Base-by-base conservation (phyloP, 2,329 filamentous ascomycete species). In the Trichoderma atrobrunneum region DNA sequence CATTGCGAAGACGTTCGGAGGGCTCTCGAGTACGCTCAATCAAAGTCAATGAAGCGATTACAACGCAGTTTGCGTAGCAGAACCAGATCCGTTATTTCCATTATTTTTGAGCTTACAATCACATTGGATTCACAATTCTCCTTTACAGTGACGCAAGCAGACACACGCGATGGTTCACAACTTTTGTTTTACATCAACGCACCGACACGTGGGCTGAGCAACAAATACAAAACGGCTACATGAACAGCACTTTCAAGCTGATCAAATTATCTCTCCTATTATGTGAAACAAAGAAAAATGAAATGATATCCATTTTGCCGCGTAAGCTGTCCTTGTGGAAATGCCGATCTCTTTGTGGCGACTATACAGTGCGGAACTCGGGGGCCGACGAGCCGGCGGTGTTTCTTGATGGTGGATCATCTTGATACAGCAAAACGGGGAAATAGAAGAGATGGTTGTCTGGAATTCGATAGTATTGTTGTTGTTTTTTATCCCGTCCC, bases 301-400 rank as follows among this genome's bases (percentile, higher is more conserved):
- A 26, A 48, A 60, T 43, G 39, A 18, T 69, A 26, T 34, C 56
- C 65, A 69, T 60, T 34, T n/a, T 48, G 65, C 65, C 65, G 30
- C 65, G 65, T 69, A 48, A 69, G 54, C 65, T 26, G 36, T 32
- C n/a, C 26, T 18, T 48, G 48, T 51, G 18, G 54, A 59, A 67
- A 39, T 43, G 65, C 51, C 24, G 65, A 68, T 68, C 65, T 67
- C 64, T 24, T 60, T 30, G 54, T n/a, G 16, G 34, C 34, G n/a
- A 36, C 39, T 24, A 60, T 59, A 68, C 34, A 68, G 54, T 60
- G 54, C 30, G 65, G 65, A 68, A 68, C 34, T 68, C 54, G 34
- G 54, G 59, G 34, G 51, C 65, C 65, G 54, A 68, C 65, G 54
- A 59, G 24, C 65, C 65, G 65, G 18, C 8, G 28, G 43, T 36